phyloP scores from a whole-genome alignment of 805 yeast genomes.

The Wickerhamomyces mucosus region DNA sequence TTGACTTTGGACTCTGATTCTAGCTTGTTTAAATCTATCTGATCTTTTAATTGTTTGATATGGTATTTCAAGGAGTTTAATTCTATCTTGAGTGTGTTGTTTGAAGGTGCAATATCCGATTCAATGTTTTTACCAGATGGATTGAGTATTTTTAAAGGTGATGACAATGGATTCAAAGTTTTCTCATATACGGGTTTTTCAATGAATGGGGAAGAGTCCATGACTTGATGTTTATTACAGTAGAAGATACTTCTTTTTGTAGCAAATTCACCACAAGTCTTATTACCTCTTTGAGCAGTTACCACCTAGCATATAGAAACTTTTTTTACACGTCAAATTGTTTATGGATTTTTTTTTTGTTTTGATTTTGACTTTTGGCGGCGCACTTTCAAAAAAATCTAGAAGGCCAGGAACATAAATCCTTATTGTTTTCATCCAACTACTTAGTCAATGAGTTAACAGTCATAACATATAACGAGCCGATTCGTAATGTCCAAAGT shows the following conservation, averaged over 20 bases:
- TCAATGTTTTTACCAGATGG: conserved; percentile 1
- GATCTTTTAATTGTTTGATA: conserved; percentile 27
- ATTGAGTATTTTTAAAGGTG: conserved; percentile 6
- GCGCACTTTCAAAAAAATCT: neutral
- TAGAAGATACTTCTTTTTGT: too few species aligned
- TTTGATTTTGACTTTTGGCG: too few species aligned
- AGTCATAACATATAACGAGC: too few species aligned
- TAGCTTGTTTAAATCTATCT: conserved; percentile 27
- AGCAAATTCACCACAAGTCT: too few species aligned
- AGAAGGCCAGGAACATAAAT: too few species aligned
- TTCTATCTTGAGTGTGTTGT: conserved; percentile 7
- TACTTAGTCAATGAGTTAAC: too few species aligned
- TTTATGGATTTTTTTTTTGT: too few species aligned
- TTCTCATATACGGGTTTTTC: conserved; percentile 20
- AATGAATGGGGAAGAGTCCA: conserved; percentile 27
- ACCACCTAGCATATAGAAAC: too few species aligned
- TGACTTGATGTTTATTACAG: too few species aligned
- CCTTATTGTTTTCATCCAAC: too few species aligned
- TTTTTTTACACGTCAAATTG: too few species aligned
- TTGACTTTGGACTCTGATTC: conserved; percentile 22
- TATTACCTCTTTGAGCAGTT: too few species aligned
- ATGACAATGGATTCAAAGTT: conserved; percentile 12
- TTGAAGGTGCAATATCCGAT: conserved; percentile 2
- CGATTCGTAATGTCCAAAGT: conserved; percentile 31
- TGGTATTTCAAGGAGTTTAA: conserved; percentile 26